These are phyloP conservation scores for Coemansia reversa DNA, from an alignment of 192 early-diverging fungal genomes.

Conservation along the genomic window DNA sequence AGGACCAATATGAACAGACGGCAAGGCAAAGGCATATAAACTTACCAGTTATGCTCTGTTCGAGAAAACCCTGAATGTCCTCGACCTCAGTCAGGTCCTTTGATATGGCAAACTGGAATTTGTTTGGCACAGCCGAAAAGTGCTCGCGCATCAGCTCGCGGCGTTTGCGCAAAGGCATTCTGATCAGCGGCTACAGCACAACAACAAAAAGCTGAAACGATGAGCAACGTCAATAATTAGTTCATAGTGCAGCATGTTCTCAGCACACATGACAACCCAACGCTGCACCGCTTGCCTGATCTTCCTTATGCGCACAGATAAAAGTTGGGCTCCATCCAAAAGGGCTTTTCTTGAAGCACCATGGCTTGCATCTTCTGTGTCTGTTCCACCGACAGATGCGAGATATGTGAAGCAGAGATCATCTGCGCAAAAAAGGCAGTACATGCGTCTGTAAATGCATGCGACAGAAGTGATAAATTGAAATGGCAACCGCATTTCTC, in stretches of 20 bases:
- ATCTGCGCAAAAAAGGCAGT: background rate
- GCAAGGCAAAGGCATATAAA: background rate
- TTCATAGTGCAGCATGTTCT: too few relatives aligned
- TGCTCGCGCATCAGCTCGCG: constrained; percentile 67
- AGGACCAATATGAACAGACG: background rate
- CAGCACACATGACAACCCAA: too few relatives aligned
- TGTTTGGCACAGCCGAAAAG: constrained; percentile 78
- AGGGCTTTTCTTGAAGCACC: too few relatives aligned
- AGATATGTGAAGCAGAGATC: background rate
- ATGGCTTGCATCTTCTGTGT: too few relatives aligned
- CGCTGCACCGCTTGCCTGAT: too few relatives aligned
- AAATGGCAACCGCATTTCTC: too few relatives aligned
- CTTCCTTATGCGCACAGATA: too few relatives aligned
- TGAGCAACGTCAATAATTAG: too few relatives aligned
- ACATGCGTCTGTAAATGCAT: too few relatives aligned
- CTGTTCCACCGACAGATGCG: too few relatives aligned
- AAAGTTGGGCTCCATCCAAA: too few relatives aligned
- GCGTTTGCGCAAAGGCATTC: constrained; percentile 70
- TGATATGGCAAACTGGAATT: constrained; percentile 86
- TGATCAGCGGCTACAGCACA: constrained; percentile 65
- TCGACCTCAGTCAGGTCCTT: constrained; percentile 83
- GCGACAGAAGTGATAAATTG: too few relatives aligned
- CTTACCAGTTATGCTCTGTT: constrained; percentile 49
- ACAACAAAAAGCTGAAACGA: background rate
- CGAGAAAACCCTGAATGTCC: constrained; percentile 87